These are phyloP conservation scores for Pinus tabuliformis DNA, from an alignment of 75 land plant genomes.

Conservation along the genomic window DNA sequence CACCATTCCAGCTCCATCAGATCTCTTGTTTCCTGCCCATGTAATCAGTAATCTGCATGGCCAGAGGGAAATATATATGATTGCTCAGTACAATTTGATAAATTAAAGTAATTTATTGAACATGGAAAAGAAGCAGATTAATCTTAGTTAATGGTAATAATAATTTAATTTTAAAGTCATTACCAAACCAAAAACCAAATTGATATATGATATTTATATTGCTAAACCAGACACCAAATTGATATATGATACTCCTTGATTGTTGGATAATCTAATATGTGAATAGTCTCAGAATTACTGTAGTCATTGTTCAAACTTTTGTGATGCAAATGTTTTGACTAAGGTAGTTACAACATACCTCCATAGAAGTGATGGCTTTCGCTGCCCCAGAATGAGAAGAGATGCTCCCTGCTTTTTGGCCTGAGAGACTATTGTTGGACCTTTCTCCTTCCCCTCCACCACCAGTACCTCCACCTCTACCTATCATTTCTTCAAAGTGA, in stretches of 20 bases:
- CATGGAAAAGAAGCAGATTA: too few species aligned
- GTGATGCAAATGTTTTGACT: too few species aligned
- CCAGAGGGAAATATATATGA: not conserved
- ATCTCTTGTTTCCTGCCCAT: constrained; percentile 21
- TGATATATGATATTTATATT: too few species aligned
- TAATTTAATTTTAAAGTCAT: too few species aligned
- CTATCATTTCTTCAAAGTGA: constrained; percentile 9
- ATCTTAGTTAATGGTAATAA: too few species aligned
- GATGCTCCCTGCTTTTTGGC: constrained; percentile 37
- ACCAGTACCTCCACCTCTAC: constrained; percentile 23
- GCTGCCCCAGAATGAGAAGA: constrained; percentile 57
- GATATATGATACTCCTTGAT: too few species aligned
- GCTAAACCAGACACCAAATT: too few species aligned
- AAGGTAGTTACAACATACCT: not conserved
- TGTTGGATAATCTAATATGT: too few species aligned
- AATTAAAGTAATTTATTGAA: too few species aligned
- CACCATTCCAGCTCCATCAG: constrained; percentile 15
- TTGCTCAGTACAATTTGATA: not conserved
- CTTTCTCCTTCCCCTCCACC: constrained; percentile 53
- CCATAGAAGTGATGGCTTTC: constrained; percentile 25
- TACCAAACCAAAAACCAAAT: too few species aligned
- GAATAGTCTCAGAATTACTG: too few species aligned
- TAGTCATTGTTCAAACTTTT: too few species aligned
- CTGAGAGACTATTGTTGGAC: constrained; percentile 49
- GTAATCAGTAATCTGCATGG: constrained; percentile 33